Base-by-base conservation (phyloP, 2,329 filamentous ascomycete species). In the Neurospora crassa region DNA sequence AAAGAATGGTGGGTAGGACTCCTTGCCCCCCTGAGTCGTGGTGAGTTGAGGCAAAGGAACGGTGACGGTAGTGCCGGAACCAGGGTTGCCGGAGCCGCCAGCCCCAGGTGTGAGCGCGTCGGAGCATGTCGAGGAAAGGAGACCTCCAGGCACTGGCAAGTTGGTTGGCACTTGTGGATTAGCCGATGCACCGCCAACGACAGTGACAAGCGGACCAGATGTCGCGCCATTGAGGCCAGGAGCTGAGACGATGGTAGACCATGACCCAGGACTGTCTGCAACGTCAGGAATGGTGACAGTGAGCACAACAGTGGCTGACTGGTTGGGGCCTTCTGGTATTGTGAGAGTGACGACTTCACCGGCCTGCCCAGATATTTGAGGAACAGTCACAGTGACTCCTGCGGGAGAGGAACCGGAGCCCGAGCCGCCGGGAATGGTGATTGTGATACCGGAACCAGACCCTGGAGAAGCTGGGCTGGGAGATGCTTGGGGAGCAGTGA, bases 241-340 rank as follows among this genome's bases (percentile, higher is more conserved):
- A 42, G 72, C 70, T 6, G 72, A 74, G 67, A 74, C 70, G 42
- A 73, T 63, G 42, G 72, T 75, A 20, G 73, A 73, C 74, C 71
- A 74, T 14, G 67, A 43, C 18, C 69, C 72, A 24, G 71, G 70
- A 29, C 67, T 72, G 42, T 42, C 71, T 18, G 72, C 42, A 11
- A 68, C 42, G 5, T 70, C 53, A 1, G 74, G 74, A 34, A 74
- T 70, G 18, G 74, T 75, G 53, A 76, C 68, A 5, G 74, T 75
- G 42, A 74, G 41, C 29, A 75, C 67, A 5, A 72, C 29, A 12
- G 69, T 73, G 34, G 67, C 29, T 2, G 72, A 72, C 20, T 69
- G 40, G 43, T 47, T 42, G 5, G 16, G 34, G 8, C 72, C 72
- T 24, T 72, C 69, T 1, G 72, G 69, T n/a, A 72, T 74, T 8